These are phyloP conservation scores for Aspergillus brunneoviolaceus DNA, from an alignment of 2,329 filamentous ascomycete species.

Conservation along the genomic window DNA sequence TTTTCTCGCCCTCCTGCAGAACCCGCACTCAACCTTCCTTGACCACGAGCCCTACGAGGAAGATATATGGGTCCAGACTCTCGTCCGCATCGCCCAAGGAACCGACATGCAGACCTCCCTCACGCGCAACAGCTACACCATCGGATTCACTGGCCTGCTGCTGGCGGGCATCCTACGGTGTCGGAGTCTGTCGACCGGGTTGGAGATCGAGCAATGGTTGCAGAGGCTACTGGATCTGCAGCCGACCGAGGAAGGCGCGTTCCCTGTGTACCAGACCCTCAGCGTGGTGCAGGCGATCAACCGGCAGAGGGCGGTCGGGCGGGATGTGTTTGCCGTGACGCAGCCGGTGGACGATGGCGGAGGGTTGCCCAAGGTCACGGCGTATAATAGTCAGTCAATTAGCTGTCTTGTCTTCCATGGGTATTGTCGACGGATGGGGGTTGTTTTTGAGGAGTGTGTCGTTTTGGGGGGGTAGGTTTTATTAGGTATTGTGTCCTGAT, in stretches of 20 bases:
- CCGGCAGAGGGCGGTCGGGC: slow-evolving; percentile 14
- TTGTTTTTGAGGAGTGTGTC: no score
- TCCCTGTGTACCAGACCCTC: slow-evolving; percentile 23
- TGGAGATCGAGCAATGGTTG: slow-evolving; percentile 24
- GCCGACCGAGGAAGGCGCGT: slow-evolving; percentile 26
- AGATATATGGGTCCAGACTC: slow-evolving; percentile 13
- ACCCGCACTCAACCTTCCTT: no score
- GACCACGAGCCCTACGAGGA: slow-evolving; percentile 1
- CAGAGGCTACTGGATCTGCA: slow-evolving; percentile 15
- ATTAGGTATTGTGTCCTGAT: no score
- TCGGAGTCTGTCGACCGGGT: slow-evolving; percentile 10
- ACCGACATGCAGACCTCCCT: slow-evolving; percentile 16
- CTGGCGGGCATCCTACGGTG: slow-evolving; percentile 24
- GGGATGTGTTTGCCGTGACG: slow-evolving; percentile 21
- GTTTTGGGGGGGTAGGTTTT: no score
- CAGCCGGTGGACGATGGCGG: slow-evolving; percentile 22
- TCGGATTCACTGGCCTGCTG: slow-evolving; percentile 27
- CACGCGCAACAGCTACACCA: slow-evolving; percentile 24
- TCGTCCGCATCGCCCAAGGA: slow-evolving; percentile 19
- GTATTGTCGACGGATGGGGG: background rate
- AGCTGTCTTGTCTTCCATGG: slow-evolving; percentile 22
- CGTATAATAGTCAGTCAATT: slow-evolving; percentile 28
- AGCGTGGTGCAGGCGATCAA: slow-evolving; percentile 23
- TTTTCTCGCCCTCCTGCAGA: no score
- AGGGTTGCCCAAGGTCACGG: slow-evolving; percentile 23